Evolutionary conservation across 768 basidiomycete species (phyloP).

Genomic region (Agrocybe pediades): DNA sequence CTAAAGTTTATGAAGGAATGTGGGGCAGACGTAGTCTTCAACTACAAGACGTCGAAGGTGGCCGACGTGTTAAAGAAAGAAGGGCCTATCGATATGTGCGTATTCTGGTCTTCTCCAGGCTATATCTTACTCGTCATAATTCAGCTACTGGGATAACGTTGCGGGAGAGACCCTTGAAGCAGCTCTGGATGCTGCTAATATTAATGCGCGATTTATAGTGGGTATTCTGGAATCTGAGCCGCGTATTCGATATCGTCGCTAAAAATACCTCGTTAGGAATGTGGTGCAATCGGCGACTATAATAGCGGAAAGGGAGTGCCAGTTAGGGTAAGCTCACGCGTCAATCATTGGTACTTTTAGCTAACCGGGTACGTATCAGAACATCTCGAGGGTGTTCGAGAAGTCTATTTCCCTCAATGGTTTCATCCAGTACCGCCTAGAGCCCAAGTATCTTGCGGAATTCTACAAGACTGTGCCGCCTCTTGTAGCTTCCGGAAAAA

Average conservation of each 20-base stretch:
- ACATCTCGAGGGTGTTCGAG: slow-evolving; percentile 35
- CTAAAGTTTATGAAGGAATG: slow-evolving; percentile 58
- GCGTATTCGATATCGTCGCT: not conserved
- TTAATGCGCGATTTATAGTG: slow-evolving; percentile 52
- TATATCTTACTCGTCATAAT: not conserved
- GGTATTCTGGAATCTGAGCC: slow-evolving; percentile 16
- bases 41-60: slow-evolving; percentile 66
- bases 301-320: slow-evolving; percentile 28
- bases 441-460: slow-evolving; percentile 35
- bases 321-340: slow-evolving; percentile 22
- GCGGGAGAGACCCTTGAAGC: slow-evolving; percentile 62
- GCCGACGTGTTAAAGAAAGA: slow-evolving; percentile 53
- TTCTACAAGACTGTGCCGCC: slow-evolving; percentile 45
- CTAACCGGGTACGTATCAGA: slow-evolving; percentile 22
- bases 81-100: slow-evolving; percentile 49
- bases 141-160: slow-evolving; percentile 59
- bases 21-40: slow-evolving; percentile 71
- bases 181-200: slow-evolving; percentile 47
- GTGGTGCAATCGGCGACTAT: slow-evolving; percentile 42
- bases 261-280: slow-evolving; percentile 29
- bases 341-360: not conserved
- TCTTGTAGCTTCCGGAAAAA: slow-evolving; percentile 43
- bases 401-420: slow-evolving; percentile 41
- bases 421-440: slow-evolving; percentile 37
- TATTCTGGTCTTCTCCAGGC: not conserved